Percentiles rank a stretch among this genome's conserved stretches.
phyloP scores from a whole-genome alignment of 75 land plant genomes.

The Pinus albicaulis region DNA sequence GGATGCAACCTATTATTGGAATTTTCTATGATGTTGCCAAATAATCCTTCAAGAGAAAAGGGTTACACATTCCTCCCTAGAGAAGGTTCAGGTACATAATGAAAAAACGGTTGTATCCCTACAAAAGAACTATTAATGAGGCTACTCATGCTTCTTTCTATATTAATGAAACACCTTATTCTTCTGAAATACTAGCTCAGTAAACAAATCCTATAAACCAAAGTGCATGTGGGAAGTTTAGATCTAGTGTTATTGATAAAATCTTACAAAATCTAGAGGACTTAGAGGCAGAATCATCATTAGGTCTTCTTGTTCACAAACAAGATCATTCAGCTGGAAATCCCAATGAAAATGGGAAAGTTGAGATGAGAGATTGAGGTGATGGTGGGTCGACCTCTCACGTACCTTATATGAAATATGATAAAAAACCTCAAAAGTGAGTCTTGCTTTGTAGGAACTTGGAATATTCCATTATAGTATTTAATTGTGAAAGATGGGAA shows the following conservation, averaged over 20 bases:
- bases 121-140: constrained; percentile 38
- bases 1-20: constrained; percentile 68
- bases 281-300: constrained; percentile 12
- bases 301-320: neutral
- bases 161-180: no score
- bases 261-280: constrained; percentile 6
- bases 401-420: neutral
- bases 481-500: neutral
- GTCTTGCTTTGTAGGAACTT: constrained; percentile 3
- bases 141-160: neutral
- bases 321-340: neutral
- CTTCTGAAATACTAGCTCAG: neutral
- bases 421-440: neutral
- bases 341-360: neutral
- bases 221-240: constrained; percentile 10
- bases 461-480: neutral
- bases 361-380: neutral
- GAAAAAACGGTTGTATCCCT: constrained; percentile 71
- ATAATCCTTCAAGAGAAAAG: constrained; percentile 81
- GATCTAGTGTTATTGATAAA: constrained; percentile 1
- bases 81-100: constrained; percentile 80
- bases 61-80: constrained; percentile 92
- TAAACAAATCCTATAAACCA: constrained; percentile 7
- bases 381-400: neutral
- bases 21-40: constrained; percentile 65